Evolutionary conservation across 2,329 filamentous ascomycete species (phyloP), one percentile per base, ranked within the genome.

Genomic region (Paecilomyces formosus): DNA sequence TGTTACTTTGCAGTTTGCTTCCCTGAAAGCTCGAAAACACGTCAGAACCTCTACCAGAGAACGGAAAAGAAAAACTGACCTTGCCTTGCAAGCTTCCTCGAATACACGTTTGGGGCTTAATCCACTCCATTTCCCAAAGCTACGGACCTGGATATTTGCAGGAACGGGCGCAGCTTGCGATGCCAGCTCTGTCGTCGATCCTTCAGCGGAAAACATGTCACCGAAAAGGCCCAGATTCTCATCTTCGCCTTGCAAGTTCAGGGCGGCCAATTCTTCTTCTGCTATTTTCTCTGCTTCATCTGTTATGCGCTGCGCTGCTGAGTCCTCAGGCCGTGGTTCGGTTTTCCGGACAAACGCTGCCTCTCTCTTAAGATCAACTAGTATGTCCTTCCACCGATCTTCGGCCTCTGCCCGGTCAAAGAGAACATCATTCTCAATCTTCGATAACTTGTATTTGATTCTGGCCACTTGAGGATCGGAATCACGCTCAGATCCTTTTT

Each of bases 61-160:
- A 22, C 18, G 22, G 22, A 30, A 24, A 57, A 35, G 55, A 57
- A 39, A 61, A 60, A 63, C 50, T 24, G 68, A 88, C 88, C 88
- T 88, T 62, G 91, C 85, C 65, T 88, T 87, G 71, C 92, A 95
- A n/a, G 90, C 85, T 72, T 97, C 92, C 71, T 97, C 92, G 12
- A 97, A 76, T 28, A 90, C 81, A 63, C 88, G 83, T 61, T 85
- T 84, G 15, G 93, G 92, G 65, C 79, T 89, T 30, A 96, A 75
- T 7, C 93, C 92, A 13, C 84, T 83, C 79, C 86, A 87, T 71
- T 90, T 91, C 1, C 90, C 92, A 79, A 97, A 97, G 66, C 97
- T 88, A 51, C 89, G 82, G 54, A 96, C 82, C 0, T 78, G 81
- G 3, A 91, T 74, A 55, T 62, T 54, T 45, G 61, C 58, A 57